phyloP scores from a whole-genome alignment of 1,284 basidiomycete genomes.

The Ustilago shanxiensis region DNA sequence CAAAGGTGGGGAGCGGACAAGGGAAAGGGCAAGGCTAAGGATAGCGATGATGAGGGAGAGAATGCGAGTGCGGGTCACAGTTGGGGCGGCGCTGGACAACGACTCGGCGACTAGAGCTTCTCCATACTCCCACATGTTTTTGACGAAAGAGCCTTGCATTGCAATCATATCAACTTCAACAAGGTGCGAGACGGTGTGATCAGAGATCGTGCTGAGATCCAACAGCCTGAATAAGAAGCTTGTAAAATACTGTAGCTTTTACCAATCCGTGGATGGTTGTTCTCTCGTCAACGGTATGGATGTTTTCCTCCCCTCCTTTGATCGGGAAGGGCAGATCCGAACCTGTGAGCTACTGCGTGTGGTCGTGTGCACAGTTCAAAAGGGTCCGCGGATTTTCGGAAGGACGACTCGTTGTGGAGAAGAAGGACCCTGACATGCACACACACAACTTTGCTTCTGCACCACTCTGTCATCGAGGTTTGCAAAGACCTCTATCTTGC shows the following conservation, averaged over 20 bases:
- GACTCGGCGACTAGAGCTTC: constrained; percentile 26
- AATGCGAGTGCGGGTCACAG: constrained; percentile 11
- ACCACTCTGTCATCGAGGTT: not conserved
- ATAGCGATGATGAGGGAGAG: constrained; percentile 35
- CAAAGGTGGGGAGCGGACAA: constrained; percentile 33
- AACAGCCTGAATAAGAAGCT: constrained; percentile 72
- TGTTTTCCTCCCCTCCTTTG: constrained; percentile 64
- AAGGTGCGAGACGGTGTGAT: not conserved
- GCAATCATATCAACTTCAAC: not conserved
- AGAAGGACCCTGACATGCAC: not conserved
- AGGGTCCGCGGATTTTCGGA: constrained; percentile 6
- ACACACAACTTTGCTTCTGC: not conserved
- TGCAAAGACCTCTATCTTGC: not conserved
- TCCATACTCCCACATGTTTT: not conserved
- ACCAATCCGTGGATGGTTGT: constrained; percentile 70
- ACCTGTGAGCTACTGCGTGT: constrained; percentile 68
- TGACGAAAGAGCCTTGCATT: not conserved
- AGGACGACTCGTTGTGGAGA: not conserved
- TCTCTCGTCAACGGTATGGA: constrained; percentile 79
- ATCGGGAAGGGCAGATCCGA: constrained; percentile 44
- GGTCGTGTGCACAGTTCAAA: constrained; percentile 5
- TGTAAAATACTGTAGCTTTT: constrained; percentile 72
- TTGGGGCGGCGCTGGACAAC: constrained; percentile 25
- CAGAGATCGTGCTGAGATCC: constrained; percentile 18
- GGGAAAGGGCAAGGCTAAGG: constrained; percentile 29